Base-by-base conservation (phyloP, 768 basidiomycete species). In the Mycena leptocephala region DNA sequence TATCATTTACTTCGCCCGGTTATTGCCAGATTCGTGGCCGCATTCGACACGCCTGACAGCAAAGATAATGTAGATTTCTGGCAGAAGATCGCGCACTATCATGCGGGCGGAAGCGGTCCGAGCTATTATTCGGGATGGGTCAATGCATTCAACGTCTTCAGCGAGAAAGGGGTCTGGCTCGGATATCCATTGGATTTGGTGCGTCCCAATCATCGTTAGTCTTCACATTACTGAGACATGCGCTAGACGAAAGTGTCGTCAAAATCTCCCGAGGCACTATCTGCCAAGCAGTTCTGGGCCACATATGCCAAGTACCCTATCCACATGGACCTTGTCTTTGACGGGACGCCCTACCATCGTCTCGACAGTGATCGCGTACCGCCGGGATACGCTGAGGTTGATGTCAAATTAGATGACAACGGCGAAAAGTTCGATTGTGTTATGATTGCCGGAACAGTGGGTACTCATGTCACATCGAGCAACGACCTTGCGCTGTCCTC, bases 1-100 rank as follows among this genome's bases (percentile, higher is more conserved):
- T 81, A 84, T 28, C 79, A 82, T 39, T 82, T 90, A 30, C 84
- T 90, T 9, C 82, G 81, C 22, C 88, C 87, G 0, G 79, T 90
- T 41, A 74, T 90, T 43, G 37, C 76, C 32, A 82, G 85, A 20
- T 87, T 88, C 74, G 82, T 87, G 18, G 8, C 20, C 22, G 46
- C 46, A 13, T 48, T 48, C 46, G 46, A 48, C 14, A 62, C 79
- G 5, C 61, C 70, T 18, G 28, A 64, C 61, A 18, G 58, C 39
- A 28, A n/a, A 4, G 70, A 43, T 5, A 72, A 51, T 26, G 41
- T 35, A 1, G 61, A 46, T 4, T 72, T 72, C 70, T 72, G 70
- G 70, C 28, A 20, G 13, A 30, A 37, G 24, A 39, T 53, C 1
- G 70, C 37, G 1, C 55, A 72, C 26, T 72, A 2, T 22, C 46